A percentile compares a stretch with the other conserved stretches of the same genome.
These are phyloP conservation scores for Tripterygium wilfordii DNA, from an alignment of 177 flowering plant genomes.

Conservation along the genomic window DNA sequence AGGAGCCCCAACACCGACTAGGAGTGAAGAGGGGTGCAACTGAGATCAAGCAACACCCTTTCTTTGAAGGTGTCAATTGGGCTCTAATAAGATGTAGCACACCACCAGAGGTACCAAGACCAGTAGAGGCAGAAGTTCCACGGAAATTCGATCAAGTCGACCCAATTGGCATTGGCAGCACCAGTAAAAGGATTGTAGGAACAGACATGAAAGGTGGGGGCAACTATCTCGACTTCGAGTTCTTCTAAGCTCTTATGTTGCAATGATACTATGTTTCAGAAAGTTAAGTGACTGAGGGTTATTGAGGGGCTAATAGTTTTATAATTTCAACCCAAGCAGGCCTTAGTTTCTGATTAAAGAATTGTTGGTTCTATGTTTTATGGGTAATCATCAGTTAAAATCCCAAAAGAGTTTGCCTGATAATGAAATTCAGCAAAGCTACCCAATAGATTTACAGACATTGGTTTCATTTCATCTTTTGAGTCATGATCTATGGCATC, in stretches of 20 bases:
- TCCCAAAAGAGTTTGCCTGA: too few species aligned
- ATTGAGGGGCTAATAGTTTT: too few species aligned
- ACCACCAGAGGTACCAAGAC: constrained; percentile 53
- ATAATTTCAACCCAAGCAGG: too few species aligned
- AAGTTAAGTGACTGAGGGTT: too few species aligned
- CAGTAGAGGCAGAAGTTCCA: constrained; percentile 31
- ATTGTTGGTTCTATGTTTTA: constrained; percentile 9
- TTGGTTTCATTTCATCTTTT: too few species aligned
- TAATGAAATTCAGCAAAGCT: too few species aligned
- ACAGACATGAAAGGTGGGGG: constrained; percentile 39
- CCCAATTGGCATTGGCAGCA: constrained; percentile 30
- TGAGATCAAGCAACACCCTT: constrained; percentile 54
- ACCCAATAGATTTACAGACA: too few species aligned
- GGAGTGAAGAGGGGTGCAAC: constrained; percentile 58
- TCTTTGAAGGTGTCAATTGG: constrained; percentile 56
- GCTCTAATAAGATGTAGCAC: constrained; percentile 59
- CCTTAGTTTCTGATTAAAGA: constrained; percentile 14
- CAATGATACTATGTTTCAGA: too few species aligned
- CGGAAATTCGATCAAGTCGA: constrained; percentile 32
- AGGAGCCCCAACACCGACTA: constrained; percentile 46
- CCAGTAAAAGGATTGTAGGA: constrained; percentile 38
- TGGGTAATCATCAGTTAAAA: too few species aligned
- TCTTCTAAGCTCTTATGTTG: too few species aligned
- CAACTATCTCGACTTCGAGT: constrained; percentile 54
- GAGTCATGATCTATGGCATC: too few species aligned